A percentile compares a stretch with the other conserved stretches of the same genome.
Evolutionary conservation across 2,329 filamentous ascomycete genomes (phyloP).

Genomic region (Plectosphaerella sp.): DNA sequence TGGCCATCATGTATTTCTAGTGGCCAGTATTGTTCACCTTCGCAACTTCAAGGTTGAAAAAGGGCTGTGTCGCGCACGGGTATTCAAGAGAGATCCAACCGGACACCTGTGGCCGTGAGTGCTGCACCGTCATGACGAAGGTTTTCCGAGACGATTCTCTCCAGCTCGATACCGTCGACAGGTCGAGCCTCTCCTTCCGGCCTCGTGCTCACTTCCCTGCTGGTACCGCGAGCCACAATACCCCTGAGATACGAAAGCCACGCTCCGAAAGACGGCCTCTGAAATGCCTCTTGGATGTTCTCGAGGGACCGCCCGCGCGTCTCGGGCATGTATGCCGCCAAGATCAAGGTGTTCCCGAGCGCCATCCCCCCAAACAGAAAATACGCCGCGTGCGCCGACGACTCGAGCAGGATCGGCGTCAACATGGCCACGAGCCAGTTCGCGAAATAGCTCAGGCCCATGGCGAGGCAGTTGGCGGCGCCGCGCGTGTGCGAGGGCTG

Average conservation of each 20-base stretch:
- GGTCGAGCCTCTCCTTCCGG: neutral
- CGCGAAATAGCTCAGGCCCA: constrained; percentile 29
- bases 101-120: neutral
- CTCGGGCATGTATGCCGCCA: constrained; percentile 35
- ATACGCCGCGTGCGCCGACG: constrained; percentile 35
- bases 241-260: neutral
- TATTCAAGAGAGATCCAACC: neutral
- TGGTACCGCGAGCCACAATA: neutral
- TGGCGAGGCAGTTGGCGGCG: constrained; percentile 46
- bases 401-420: constrained; percentile 33
- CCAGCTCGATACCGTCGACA: neutral
- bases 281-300: constrained; percentile 41
- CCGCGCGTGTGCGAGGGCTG: constrained; percentile 49
- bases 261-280: constrained; percentile 7
- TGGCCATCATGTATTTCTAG: too few relatives aligned
- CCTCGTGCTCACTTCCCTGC: neutral
- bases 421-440: constrained; percentile 42
- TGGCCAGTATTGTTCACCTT: too few relatives aligned
- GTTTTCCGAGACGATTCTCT: neutral
- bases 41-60: too few relatives aligned
- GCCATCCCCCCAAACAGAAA: constrained; percentile 38
- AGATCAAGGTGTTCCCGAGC: constrained; percentile 28
- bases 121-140: neutral
- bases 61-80: too few relatives aligned
- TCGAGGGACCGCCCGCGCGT: constrained; percentile 35